Percentiles rank a stretch among this genome's conserved stretches.
Conservation (phyloP, 805 yeast genomes). For the Kregervanrija delftensis region DNA sequence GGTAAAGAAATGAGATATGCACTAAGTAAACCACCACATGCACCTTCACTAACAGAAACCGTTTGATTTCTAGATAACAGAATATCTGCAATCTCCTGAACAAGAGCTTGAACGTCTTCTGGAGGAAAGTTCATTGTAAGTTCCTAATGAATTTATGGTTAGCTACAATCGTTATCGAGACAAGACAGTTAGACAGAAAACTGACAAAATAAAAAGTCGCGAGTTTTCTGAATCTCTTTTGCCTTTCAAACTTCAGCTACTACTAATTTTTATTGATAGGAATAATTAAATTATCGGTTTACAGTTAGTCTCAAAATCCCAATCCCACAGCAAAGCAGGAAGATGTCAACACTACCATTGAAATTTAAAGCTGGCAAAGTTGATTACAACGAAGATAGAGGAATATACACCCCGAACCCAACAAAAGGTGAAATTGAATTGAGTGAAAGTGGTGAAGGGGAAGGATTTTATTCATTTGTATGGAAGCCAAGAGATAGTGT, state of each 20-base stretch:
- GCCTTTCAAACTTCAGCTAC: no score
- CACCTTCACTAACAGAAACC: conserved; percentile 77
- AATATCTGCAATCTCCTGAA: conserved; percentile 49
- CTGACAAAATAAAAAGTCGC: no score
- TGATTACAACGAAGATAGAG: conserved; percentile 51
- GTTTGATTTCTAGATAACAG: conserved; percentile 52
- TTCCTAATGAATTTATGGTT: no score
- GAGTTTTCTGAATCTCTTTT: no score
- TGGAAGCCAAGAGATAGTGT: conserved; percentile 64
- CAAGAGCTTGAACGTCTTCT: conserved; percentile 40
- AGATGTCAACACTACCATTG: conserved; percentile 19
- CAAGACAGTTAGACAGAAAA: no score
- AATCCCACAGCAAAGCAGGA: no score
- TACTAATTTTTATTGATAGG: no score
- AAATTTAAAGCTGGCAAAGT: conserved; percentile 79
- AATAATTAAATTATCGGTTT: no score
- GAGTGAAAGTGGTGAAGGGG: conserved; percentile 60
- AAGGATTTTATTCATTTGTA: conserved; percentile 58
- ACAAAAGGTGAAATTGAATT: conserved; percentile 62
- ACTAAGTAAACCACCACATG: conserved; percentile 82
- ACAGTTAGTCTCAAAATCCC: no score
- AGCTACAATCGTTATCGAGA: no score
- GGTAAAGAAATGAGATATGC: conserved; percentile 77
- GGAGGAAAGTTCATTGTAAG: conserved; percentile 51
- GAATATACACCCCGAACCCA: conserved; percentile 62